Evolutionary conservation across 2,329 filamentous ascomycete species (phyloP), one percentile per base, ranked within the genome.

Genomic region (Diaporthe amygdali): DNA sequence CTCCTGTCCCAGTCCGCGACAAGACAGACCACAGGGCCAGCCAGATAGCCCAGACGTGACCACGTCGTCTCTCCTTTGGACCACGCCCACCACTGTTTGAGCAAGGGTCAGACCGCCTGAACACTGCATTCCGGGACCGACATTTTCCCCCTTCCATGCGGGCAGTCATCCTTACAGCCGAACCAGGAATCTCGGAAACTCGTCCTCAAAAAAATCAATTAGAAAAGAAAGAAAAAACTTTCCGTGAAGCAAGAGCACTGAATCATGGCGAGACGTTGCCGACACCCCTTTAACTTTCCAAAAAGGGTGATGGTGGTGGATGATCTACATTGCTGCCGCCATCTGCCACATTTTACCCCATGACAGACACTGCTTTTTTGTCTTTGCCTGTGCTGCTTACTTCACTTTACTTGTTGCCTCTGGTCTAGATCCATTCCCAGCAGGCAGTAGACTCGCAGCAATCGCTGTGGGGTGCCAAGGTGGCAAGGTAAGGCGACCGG

Each of bases 251-350:
- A 17, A n/a, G 55, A 25, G 55, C 55, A 44, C 55, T 59, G 55
- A 41, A 59, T 44, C 55, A 59, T 59, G 54, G 54, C 54, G 54
- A 59, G 54, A 59, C 54, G 54, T 41, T 25, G 54, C 54, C 54
- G 41, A 59, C 54, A 27, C 54, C 54, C 54, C 54, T 59, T 59
- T 59, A 59, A 20, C 54, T 59, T 10, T 25, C 54, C 54, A 22
- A 37, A 27, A 10, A 41, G 14, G 22, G 54, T 15, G n/a, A 59
- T 20, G 1, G n/a, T 5, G n/a, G 6, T 59, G 20, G 54, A 34
- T 34, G 22, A 59, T 39, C 54, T 59, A 59, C 54, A 22, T 20
- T 41, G 54, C n/a, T 56, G 54, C 32, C 54, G 22, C 34, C 34
- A 27, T 17, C 54, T 34, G 51, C 30, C 27, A 54, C 27, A 54